phyloP scores from a whole-genome alignment of 805 yeast species.

The Pichia scutulata region DNA sequence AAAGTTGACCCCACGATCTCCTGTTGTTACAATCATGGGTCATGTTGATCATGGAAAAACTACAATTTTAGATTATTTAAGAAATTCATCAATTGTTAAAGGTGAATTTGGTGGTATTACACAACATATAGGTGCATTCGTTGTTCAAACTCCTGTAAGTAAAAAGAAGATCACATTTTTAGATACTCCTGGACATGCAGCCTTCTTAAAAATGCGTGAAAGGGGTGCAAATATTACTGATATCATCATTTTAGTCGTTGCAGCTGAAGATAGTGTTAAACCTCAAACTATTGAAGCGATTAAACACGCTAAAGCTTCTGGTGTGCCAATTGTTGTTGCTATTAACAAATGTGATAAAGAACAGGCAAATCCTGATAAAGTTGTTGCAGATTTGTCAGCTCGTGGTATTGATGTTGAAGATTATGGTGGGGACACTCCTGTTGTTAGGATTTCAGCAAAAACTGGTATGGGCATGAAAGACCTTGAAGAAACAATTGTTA shows the following conservation, averaged over 20 bases:
- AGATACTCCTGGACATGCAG: slow-evolving; percentile 98
- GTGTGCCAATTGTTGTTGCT: slow-evolving; percentile 83
- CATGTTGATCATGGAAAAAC: slow-evolving; percentile 99
- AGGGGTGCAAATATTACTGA: slow-evolving; percentile 94
- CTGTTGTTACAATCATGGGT: slow-evolving; percentile 96
- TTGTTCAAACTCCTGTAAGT: slow-evolving; percentile 69
- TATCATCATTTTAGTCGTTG: slow-evolving; percentile 85
- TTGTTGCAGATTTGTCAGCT: slow-evolving; percentile 66
- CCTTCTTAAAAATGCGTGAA: slow-evolving; percentile 91
- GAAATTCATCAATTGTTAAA: slow-evolving; percentile 77
- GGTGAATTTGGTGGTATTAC: slow-evolving; percentile 95
- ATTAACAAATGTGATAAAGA: slow-evolving; percentile 86
- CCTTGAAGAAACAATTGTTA: slow-evolving; percentile 79
- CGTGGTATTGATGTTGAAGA: slow-evolving; percentile 82
- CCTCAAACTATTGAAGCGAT: slow-evolving; percentile 96
- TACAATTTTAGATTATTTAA: slow-evolving; percentile 77
- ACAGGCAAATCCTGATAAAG: slow-evolving; percentile 66
- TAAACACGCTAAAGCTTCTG: slow-evolving; percentile 77
- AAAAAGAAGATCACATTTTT: slow-evolving; percentile 77
- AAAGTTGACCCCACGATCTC: slow-evolving; percentile 63
- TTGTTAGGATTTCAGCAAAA: slow-evolving; percentile 78
- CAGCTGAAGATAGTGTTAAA: slow-evolving; percentile 96
- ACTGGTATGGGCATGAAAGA: slow-evolving; percentile 88
- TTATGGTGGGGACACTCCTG: slow-evolving; percentile 92
- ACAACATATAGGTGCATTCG: slow-evolving; percentile 96